Conservation (phyloP, 225 moss, liverwort and hornwort genomes). For the Marchantia paleacea region DNA sequence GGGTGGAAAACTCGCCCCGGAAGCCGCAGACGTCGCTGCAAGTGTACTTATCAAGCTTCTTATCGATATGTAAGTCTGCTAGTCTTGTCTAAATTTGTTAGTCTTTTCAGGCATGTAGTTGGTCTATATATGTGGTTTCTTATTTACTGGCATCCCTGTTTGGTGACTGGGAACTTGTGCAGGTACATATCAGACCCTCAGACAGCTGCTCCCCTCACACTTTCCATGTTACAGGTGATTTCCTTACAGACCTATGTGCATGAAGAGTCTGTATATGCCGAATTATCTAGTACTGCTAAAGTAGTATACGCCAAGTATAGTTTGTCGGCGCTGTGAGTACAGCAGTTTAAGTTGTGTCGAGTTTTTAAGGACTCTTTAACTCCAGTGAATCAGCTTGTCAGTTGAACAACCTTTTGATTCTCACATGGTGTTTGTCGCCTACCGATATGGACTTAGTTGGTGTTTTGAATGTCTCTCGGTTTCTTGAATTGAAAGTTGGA, state of each 20-base stretch:
- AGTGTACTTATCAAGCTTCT: conserved; percentile 99
- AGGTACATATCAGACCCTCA: conserved; percentile 96
- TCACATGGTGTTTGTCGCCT: neutral
- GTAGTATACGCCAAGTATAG: neutral
- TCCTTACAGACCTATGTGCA: neutral
- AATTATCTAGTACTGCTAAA: neutral
- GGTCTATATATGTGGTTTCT: neutral
- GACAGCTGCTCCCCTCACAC: conserved; percentile 86
- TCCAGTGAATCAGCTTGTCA: neutral
- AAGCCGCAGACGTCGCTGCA: conserved; percentile 94
- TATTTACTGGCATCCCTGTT: neutral
- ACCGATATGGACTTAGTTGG: neutral
- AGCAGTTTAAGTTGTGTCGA: neutral
- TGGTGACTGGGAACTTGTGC: conserved; percentile 24
- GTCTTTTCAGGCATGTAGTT: conserved; percentile 8
- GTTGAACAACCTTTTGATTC: neutral
- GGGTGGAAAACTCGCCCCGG: conserved; percentile 71
- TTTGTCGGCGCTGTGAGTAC: neutral
- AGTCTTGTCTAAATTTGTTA: conserved; percentile 4
- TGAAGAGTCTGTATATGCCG: neutral
- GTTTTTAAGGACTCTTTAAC: neutral
- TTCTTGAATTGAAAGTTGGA: neutral
- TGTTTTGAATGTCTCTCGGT: neutral
- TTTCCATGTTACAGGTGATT: conserved; percentile 84
- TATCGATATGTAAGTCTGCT: conserved; percentile 79